Percentiles rank a stretch among this genome's conserved stretches.
Evolutionary conservation across 2,329 filamentous ascomycete species (phyloP).

Genomic region (Aspergillus brasiliensis): DNA sequence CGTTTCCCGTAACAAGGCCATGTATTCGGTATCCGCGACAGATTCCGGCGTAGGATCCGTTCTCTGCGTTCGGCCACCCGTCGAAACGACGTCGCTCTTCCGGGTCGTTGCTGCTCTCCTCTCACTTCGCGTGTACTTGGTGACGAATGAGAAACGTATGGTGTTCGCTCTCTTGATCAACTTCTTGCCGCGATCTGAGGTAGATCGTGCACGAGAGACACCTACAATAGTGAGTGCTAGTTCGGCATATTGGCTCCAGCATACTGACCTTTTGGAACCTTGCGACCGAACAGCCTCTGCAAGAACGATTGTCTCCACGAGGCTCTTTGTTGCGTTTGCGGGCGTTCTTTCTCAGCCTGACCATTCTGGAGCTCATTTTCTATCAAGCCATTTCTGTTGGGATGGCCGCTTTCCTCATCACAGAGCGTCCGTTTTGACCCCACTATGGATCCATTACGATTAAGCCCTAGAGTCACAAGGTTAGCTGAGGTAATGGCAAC

Average conservation of each 20-base stretch:
- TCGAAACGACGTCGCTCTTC: conserved; percentile 17
- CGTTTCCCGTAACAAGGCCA: conserved; percentile 17
- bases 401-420: conserved; percentile 22
- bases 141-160: conserved; percentile 33
- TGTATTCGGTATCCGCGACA: conserved; percentile 21
- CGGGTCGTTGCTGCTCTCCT: conserved; percentile 17
- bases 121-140: conserved; percentile 22
- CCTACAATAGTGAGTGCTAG: conserved; percentile 19
- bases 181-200: conserved; percentile 25
- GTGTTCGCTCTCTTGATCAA: conserved; percentile 32
- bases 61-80: conserved; percentile 4
- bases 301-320: conserved; percentile 26
- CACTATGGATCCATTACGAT: conserved; percentile 6
- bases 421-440: conserved; percentile 21
- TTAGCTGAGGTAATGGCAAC: background rate
- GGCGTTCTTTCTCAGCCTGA: conserved; percentile 1
- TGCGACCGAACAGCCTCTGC: conserved; percentile 30
- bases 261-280: conserved; percentile 27
- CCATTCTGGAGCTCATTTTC: conserved; percentile 16
- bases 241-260: background rate
- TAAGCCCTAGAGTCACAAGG: conserved; percentile 8
- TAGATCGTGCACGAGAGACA: conserved; percentile 26
- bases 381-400: conserved; percentile 7
- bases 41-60: conserved; percentile 13
- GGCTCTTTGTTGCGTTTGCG: conserved; percentile 14